phyloP scores from a whole-genome alignment of 1,284 basidiomycete species.

The Cystobasidium pallidum region DNA sequence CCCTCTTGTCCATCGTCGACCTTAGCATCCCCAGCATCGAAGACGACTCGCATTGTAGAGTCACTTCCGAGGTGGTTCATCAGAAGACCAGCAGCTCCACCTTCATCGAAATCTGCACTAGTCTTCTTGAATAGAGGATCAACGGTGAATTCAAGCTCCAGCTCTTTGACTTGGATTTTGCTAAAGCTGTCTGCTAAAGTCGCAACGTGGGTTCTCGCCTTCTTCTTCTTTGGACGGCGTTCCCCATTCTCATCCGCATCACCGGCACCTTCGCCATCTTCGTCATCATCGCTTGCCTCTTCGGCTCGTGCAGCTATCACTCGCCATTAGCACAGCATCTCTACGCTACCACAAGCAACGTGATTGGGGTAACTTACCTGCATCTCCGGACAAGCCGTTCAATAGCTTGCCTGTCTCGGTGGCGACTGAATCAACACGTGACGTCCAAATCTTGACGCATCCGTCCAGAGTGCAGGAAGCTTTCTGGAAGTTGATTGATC shows the following conservation, averaged over 20 bases:
- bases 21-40: slow-evolving; percentile 89
- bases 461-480: slow-evolving; percentile 97
- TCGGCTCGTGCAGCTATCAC: slow-evolving; percentile 13
- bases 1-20: slow-evolving; percentile 75
- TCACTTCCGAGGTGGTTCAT: slow-evolving; percentile 83
- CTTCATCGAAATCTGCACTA: slow-evolving; percentile 97
- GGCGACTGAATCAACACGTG: slow-evolving; percentile 93
- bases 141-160: slow-evolving; percentile 91
- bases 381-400: slow-evolving; percentile 76
- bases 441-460: slow-evolving; percentile 99
- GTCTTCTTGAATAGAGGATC: slow-evolving; percentile 98
- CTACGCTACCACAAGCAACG: too few species aligned
- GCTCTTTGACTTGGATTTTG: slow-evolving; percentile 77
- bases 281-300: slow-evolving; percentile 52
- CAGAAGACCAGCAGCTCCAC: slow-evolving; percentile 87
- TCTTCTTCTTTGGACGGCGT: slow-evolving; percentile 58
- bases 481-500: slow-evolving; percentile 94
- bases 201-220: slow-evolving; percentile 54
- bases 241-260: slow-evolving; percentile 62
- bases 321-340: not conserved
- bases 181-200: slow-evolving; percentile 81
- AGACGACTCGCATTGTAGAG: slow-evolving; percentile 84
- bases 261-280: slow-evolving; percentile 62
- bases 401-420: slow-evolving; percentile 96
- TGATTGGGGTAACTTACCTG: slow-evolving; percentile 36